Percentiles rank a stretch among this genome's conserved stretches.
Evolutionary conservation across 2,329 filamentous ascomycete species (phyloP).

Genomic region (Cadophora sp.): DNA sequence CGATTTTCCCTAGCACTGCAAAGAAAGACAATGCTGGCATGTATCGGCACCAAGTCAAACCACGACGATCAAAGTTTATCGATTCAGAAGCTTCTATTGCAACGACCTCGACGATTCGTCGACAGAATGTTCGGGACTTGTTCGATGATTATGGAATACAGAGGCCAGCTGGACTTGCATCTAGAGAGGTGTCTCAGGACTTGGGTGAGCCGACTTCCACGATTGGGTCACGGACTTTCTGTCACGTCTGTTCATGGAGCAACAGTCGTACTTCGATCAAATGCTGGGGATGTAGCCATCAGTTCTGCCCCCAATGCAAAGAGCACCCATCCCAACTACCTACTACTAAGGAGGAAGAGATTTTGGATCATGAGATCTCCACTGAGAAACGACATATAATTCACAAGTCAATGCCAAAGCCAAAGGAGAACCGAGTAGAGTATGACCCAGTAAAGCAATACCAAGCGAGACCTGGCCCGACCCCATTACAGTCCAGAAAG

Average conservation of each 20-base stretch:
- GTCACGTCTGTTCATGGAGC: conserved; percentile 57
- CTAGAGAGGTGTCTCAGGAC: conserved; percentile 50
- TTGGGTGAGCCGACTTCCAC: conserved; percentile 38
- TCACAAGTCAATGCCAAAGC: neutral
- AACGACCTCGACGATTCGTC: conserved; percentile 47
- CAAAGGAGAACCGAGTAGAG: conserved; percentile 14
- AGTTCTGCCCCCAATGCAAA: conserved; percentile 55
- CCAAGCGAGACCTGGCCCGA: conserved; percentile 9
- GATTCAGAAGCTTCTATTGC: conserved; percentile 32
- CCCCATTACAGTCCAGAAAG: conserved; percentile 7
- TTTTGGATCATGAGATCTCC: neutral
- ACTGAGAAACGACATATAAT: neutral
- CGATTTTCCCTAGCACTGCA: conserved; percentile 13
- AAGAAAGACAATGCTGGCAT: conserved; percentile 14
- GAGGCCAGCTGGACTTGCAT: conserved; percentile 49
- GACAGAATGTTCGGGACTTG: conserved; percentile 54
- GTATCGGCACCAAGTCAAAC: conserved; percentile 21
- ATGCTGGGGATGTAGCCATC: conserved; percentile 59
- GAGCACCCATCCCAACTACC: conserved; percentile 1
- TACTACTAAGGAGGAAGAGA: neutral
- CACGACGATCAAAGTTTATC: conserved; percentile 26
- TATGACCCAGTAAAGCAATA: conserved; percentile 19
- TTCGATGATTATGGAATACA: conserved; percentile 56
- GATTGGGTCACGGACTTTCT: conserved; percentile 47
- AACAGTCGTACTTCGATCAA: conserved; percentile 48